These are phyloP conservation scores for Coniosporium tulheliwenetii DNA, from an alignment of 2,329 filamentous ascomycete genomes.

Conservation along the genomic window DNA sequence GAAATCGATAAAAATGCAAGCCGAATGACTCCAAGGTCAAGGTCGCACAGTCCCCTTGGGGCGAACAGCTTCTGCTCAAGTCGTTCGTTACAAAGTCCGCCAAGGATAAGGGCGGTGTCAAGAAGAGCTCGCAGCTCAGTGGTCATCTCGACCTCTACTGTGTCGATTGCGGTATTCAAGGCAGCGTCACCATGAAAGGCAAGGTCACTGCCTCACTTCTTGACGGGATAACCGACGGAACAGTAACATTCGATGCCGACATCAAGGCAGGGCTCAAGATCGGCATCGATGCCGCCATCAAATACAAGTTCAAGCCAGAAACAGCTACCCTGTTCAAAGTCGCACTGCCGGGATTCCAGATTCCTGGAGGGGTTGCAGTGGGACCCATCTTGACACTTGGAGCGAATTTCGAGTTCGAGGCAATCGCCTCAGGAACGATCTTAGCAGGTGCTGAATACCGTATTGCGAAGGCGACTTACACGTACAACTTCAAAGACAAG, in stretches of 20 bases:
- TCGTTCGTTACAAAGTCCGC: conserved; percentile 7
- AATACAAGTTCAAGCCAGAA: background rate
- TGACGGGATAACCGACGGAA: conserved; percentile 1
- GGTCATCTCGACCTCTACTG: conserved; percentile 1
- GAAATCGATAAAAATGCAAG: background rate
- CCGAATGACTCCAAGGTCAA: conserved; percentile 6
- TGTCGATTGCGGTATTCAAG: conserved; percentile 1
- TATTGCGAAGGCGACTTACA: background rate
- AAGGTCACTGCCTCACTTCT: background rate
- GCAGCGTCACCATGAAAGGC: background rate
- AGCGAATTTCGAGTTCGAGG: no score
- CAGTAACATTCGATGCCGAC: background rate
- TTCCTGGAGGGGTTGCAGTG: no score
- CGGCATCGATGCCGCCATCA: background rate
- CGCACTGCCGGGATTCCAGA: background rate
- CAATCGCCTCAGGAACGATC: no score
- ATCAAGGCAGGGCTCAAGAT: conserved; percentile 1
- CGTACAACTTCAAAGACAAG: background rate
- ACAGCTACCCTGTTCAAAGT: conserved; percentile 1
- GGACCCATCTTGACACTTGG: no score
- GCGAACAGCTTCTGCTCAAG: conserved; percentile 14
- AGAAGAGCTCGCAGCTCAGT: background rate
- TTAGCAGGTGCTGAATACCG: no score
- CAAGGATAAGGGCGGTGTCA: background rate
- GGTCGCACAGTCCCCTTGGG: conserved; percentile 14